These are phyloP conservation scores for Podaxis rugospora DNA, from an alignment of 768 basidiomycete species.

Conservation along the genomic window DNA sequence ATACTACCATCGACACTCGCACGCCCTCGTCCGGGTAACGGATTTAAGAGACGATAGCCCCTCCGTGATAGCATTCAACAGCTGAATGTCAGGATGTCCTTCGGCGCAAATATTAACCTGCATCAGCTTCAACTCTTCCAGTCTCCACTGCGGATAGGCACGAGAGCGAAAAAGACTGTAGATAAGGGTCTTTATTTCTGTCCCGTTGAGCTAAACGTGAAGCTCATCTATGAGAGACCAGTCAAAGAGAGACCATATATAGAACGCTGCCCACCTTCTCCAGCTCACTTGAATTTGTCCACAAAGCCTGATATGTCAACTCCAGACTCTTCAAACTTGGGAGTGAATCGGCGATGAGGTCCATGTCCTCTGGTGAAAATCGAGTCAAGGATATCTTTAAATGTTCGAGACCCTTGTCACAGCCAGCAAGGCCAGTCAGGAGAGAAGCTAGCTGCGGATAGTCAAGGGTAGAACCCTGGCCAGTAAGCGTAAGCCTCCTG, in stretches of 20 bases:
- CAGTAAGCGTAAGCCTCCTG: neutral
- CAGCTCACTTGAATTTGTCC: neutral
- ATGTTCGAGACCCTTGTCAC: slow-evolving; percentile 5
- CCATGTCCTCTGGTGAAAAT: slow-evolving; percentile 1
- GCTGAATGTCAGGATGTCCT: slow-evolving; percentile 2
- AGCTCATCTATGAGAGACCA: neutral
- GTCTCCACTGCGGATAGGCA: neutral
- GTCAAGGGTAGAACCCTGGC: slow-evolving; percentile 2
- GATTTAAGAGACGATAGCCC: slow-evolving; percentile 12
- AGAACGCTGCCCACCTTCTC: neutral
- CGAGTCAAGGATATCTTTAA: neutral
- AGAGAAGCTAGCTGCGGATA: neutral
- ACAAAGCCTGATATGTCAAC: neutral
- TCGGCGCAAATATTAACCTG: neutral
- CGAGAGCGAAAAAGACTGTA: neutral
- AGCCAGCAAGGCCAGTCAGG: neutral
- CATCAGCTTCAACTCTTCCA: slow-evolving; percentile 2
- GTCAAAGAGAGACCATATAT: neutral
- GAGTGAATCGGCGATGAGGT: neutral
- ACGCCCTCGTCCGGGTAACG: slow-evolving; percentile 33
- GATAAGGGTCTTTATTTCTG: neutral
- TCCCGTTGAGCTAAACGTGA: neutral
- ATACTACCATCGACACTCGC: slow-evolving; percentile 4
- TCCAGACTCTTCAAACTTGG: slow-evolving; percentile 2
- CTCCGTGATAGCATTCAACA: neutral